These are phyloP conservation scores for Senecio squalidus DNA, from an alignment of 140 eudicot species.

Conservation along the genomic window DNA sequence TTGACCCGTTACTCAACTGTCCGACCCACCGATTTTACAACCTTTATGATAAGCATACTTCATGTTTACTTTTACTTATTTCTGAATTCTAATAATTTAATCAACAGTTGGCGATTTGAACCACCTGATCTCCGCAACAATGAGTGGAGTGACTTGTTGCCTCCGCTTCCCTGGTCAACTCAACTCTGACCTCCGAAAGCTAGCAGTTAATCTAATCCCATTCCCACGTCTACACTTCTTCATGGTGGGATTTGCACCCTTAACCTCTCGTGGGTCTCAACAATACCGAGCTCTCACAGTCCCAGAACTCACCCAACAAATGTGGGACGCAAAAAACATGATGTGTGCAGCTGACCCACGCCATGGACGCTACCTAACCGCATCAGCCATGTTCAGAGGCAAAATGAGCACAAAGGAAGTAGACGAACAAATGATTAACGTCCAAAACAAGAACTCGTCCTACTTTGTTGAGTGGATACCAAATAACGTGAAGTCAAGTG, in stretches of 20 bases:
- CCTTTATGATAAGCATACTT: too few relatives aligned
- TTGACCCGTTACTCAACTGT: neutral
- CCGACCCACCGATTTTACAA: neutral
- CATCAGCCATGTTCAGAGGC: conserved; percentile 59
- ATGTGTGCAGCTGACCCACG: conserved; percentile 54
- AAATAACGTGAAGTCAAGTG: conserved; percentile 64
- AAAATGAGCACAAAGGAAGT: conserved; percentile 61
- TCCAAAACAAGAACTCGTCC: conserved; percentile 63
- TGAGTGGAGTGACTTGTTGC: conserved; percentile 68
- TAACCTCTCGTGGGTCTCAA: conserved; percentile 60
- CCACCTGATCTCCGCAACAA: conserved; percentile 58
- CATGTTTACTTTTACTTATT: too few relatives aligned
- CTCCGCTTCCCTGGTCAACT: conserved; percentile 64
- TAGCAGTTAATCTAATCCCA: conserved; percentile 53
- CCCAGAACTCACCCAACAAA: conserved; percentile 54
- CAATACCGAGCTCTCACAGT: conserved; percentile 50
- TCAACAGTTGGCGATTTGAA: conserved; percentile 47
- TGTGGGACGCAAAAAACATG: conserved; percentile 49
- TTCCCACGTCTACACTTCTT: conserved; percentile 70
- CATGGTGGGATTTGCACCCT: conserved; percentile 64
- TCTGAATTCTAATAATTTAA: neutral
- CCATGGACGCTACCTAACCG: conserved; percentile 55
- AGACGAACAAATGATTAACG: conserved; percentile 64
- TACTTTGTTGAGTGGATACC: conserved; percentile 72
- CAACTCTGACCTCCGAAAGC: conserved; percentile 56